Conservation (phyloP, 2,329 filamentous ascomycete genomes). For the Epichloe typhina region DNA sequence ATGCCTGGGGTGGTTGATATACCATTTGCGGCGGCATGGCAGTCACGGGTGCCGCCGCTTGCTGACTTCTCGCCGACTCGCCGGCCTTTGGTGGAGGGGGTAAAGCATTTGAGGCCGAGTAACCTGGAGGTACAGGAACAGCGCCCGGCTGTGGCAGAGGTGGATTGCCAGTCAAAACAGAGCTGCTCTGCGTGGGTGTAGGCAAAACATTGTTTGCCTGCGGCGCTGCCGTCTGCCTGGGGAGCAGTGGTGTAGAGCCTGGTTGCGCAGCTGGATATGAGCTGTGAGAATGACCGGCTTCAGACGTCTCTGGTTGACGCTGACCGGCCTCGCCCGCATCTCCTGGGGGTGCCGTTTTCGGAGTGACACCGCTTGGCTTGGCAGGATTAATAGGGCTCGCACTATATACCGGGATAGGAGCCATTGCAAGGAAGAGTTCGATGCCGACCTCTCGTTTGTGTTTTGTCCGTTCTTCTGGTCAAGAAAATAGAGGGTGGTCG, state of each 20-base stretch:
- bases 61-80: conserved; percentile 26
- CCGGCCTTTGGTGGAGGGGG: conserved; percentile 38
- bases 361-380: conserved; percentile 36
- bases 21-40: conserved; percentile 34
- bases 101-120: conserved; percentile 14
- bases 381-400: conserved; percentile 44
- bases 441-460: neutral
- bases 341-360: conserved; percentile 23
- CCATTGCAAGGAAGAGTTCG: conserved; percentile 29
- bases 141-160: conserved; percentile 46
- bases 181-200: conserved; percentile 27
- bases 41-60: conserved; percentile 15
- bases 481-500: neutral
- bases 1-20: conserved; percentile 31
- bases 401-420: conserved; percentile 46
- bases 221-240: conserved; percentile 28
- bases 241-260: conserved; percentile 30
- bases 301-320: conserved; percentile 1
- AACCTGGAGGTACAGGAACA: conserved; percentile 29
- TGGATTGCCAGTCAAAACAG: conserved; percentile 22
- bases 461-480: neutral
- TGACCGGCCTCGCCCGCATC: conserved; percentile 1
- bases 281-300: conserved; percentile 7
- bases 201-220: conserved; percentile 24
- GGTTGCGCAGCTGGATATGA: conserved; percentile 32